Evolutionary conservation across 2,329 filamentous ascomycete genomes (phyloP).

Genomic region (Cordyceps militaris): DNA sequence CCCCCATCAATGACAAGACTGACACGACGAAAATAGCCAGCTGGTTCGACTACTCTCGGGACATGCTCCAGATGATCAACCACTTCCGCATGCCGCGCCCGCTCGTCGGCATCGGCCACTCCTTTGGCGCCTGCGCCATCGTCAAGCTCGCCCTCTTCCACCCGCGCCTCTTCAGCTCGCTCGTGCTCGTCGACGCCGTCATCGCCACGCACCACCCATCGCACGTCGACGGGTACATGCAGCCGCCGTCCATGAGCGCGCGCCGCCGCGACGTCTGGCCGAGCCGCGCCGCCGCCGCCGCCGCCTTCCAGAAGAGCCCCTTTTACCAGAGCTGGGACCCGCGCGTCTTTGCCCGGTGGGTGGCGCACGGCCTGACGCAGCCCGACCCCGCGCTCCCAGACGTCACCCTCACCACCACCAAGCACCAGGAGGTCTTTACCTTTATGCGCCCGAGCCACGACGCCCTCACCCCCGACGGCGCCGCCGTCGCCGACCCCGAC

Average conservation of each 20-base stretch:
- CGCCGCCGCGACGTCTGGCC: slow-evolving; percentile 77
- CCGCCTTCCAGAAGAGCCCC: slow-evolving; percentile 52
- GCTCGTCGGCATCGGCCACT: slow-evolving; percentile 79
- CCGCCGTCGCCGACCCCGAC: slow-evolving; percentile 29
- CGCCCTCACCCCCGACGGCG: slow-evolving; percentile 32
- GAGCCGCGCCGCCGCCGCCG: slow-evolving; percentile 60
- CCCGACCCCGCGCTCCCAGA: slow-evolving; percentile 34
- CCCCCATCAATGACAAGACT: neutral
- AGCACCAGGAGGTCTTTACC: slow-evolving; percentile 70
- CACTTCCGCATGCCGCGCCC: slow-evolving; percentile 73
- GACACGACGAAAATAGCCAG: slow-evolving; percentile 46
- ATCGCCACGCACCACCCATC: slow-evolving; percentile 47
- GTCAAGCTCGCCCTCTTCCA: slow-evolving; percentile 67
- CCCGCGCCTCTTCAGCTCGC: slow-evolving; percentile 67
- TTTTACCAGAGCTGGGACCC: slow-evolving; percentile 83
- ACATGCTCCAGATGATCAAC: slow-evolving; percentile 81
- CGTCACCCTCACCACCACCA: slow-evolving; percentile 72
- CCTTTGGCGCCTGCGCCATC: slow-evolving; percentile 73
- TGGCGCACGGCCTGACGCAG: slow-evolving; percentile 67
- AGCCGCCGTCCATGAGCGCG: slow-evolving; percentile 55
- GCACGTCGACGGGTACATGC: slow-evolving; percentile 24
- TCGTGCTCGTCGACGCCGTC: slow-evolving; percentile 81
- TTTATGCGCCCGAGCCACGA: slow-evolving; percentile 58
- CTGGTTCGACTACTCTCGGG: slow-evolving; percentile 80
- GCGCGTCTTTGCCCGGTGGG: slow-evolving; percentile 58